A percentile compares a stretch with the other conserved stretches of the same genome.
phyloP scores from a whole-genome alignment of 352 stramenopile genomes.

The Pythium chondricola region DNA sequence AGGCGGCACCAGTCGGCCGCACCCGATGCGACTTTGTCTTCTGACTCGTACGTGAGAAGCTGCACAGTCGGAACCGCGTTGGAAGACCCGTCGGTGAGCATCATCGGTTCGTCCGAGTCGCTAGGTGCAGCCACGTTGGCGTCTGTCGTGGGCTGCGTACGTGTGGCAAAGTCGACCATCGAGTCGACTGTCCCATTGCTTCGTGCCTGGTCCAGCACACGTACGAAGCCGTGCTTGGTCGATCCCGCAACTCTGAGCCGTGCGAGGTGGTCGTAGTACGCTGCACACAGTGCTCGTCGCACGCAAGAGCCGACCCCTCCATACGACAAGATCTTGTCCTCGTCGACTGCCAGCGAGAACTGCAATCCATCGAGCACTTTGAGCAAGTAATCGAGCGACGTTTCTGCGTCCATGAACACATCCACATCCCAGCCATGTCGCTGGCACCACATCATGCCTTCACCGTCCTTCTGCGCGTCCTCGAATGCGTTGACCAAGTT shows the following conservation, averaged over 20 bases:
- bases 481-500: constrained; percentile 23
- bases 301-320: constrained; percentile 3
- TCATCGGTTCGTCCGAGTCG: neutral
- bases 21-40: constrained; percentile 9
- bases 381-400: constrained; percentile 14
- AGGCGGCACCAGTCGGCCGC: constrained; percentile 13
- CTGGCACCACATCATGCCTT: constrained; percentile 16
- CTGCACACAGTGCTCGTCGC: constrained; percentile 14
- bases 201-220: constrained; percentile 7
- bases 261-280: constrained; percentile 20
- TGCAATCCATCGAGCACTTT: constrained; percentile 14
- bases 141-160: neutral
- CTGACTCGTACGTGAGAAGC: constrained; percentile 3
- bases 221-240: constrained; percentile 6
- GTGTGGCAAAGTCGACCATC: neutral
- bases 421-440: constrained; percentile 11
- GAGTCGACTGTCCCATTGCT: neutral
- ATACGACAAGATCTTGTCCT: neutral
- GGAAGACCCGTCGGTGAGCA: constrained; percentile 8
- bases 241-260: neutral
- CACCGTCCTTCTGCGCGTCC: neutral
- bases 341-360: constrained; percentile 14
- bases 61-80: constrained; percentile 5
- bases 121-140: neutral
- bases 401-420: constrained; percentile 12